A percentile compares a stretch with the other conserved stretches of the same genome.
Conservation (phyloP, 1,139 yeast genomes). For the Candida labiduridarum region DNA sequence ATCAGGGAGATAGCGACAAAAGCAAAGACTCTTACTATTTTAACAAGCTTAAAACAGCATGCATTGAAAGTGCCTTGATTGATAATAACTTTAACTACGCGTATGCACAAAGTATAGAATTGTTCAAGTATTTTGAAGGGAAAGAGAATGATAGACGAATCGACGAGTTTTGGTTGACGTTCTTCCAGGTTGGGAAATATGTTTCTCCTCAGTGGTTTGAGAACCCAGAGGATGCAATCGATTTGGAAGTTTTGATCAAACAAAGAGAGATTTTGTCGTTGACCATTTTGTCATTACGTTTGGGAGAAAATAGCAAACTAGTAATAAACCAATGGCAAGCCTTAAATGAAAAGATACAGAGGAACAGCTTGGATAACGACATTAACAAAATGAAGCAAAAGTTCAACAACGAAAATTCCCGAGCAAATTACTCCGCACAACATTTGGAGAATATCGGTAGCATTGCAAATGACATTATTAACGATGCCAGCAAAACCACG, state of each 20-base stretch:
- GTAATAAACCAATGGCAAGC: constrained; percentile 42
- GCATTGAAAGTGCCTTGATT: constrained; percentile 60
- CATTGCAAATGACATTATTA: constrained; percentile 32
- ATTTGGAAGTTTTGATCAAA: constrained; percentile 26
- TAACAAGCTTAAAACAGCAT: constrained; percentile 46
- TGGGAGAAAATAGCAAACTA: constrained; percentile 31
- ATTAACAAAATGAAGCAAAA: constrained; percentile 11
- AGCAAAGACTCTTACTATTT: constrained; percentile 21
- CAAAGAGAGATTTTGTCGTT: constrained; percentile 55
- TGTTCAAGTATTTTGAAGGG: constrained; percentile 25
- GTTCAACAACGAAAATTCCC: constrained; percentile 1
- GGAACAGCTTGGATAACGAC: constrained; percentile 18
- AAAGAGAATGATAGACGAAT: constrained; percentile 19
- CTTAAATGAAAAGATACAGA: constrained; percentile 31
- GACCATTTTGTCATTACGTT: constrained; percentile 27
- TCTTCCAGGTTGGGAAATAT: constrained; percentile 63
- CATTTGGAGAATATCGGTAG: constrained; percentile 18
- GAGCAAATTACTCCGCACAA: constrained; percentile 1
- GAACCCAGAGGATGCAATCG: constrained; percentile 19
- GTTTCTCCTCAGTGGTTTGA: constrained; percentile 52
- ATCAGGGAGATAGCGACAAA: constrained; percentile 9
- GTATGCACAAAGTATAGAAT: constrained; percentile 34
- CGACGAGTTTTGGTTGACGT: constrained; percentile 55
- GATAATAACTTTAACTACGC: constrained; percentile 59
- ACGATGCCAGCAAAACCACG: constrained; percentile 34